phyloP scores from a whole-genome alignment of 352 stramenopile genomes.

The Globisporangium sylvaticum region DNA sequence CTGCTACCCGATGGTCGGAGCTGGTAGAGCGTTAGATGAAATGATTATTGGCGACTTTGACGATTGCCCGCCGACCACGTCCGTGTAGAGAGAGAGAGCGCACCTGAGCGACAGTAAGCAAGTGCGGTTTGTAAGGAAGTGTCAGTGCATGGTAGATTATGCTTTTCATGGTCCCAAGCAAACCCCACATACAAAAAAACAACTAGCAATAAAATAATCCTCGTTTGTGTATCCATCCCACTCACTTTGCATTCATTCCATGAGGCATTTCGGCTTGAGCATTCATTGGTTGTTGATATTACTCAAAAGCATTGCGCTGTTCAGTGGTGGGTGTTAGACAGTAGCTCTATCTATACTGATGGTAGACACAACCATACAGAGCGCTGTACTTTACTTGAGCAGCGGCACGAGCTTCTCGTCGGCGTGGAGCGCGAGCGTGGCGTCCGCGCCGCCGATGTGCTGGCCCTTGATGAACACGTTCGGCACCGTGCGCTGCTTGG shows the following conservation, averaged over 20 bases:
- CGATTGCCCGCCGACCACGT: conserved; percentile 89
- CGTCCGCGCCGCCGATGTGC: conserved; percentile 94
- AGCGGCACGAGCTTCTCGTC: conserved; percentile 50
- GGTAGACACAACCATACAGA: neutral
- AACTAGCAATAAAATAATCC: conserved; percentile 1
- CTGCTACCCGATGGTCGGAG: conserved; percentile 94
- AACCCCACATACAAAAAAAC: neutral
- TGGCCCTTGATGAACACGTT: conserved; percentile 98
- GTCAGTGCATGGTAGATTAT: neutral
- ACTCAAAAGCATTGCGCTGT: no score
- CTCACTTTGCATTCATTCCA: neutral
- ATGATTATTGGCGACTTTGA: conserved; percentile 97
- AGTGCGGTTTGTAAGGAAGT: neutral
- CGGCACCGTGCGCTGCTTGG: conserved; percentile 94
- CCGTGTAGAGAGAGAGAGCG: conserved; percentile 56
- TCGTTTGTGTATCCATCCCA: neutral
- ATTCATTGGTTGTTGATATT: neutral
- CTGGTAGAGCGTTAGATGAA: conserved; percentile 88
- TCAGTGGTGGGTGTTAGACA: no score
- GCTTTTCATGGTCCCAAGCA: neutral
- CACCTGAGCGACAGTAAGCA: neutral
- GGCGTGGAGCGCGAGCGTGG: conserved; percentile 47
- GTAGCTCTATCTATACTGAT: neutral
- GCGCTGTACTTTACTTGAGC: conserved; percentile 31
- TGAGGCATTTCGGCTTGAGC: neutral